Evolutionary conservation across 331 rosid genomes (phyloP).

Genomic region (Prunus yedoensis): DNA sequence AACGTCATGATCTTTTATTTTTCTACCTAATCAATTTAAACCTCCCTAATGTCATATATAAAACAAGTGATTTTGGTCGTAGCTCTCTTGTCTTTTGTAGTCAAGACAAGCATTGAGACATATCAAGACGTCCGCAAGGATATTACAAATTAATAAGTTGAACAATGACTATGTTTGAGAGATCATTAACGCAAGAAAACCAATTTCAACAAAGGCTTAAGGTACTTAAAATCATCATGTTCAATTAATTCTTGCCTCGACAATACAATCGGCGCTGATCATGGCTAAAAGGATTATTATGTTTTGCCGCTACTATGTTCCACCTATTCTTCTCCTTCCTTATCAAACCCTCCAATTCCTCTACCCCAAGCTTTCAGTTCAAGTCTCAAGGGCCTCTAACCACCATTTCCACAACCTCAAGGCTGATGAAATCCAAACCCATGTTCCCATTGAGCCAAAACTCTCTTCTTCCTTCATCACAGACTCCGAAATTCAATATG

Average conservation of each 20-base stretch:
- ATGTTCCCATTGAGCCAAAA: neutral
- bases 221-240: neutral
- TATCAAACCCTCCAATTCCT: neutral
- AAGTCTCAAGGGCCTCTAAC: neutral
- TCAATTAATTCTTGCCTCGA: neutral
- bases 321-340: neutral
- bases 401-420: neutral
- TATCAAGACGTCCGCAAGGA: neutral
- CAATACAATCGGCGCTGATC: neutral
- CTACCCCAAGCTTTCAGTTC: conserved; percentile 5
- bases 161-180: neutral
- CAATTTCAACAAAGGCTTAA: neutral
- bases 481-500: conserved; percentile 7
- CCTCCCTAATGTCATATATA: neutral
- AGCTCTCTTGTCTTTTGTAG: neutral
- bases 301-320: neutral
- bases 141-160: neutral
- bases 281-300: neutral
- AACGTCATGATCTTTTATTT: neutral
- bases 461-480: neutral
- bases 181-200: neutral
- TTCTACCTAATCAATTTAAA: neutral
- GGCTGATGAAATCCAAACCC: neutral
- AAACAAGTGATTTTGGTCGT: conserved; percentile 3
- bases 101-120: neutral